Base-by-base conservation (phyloP, 371 early-diverging fungal species). In the Mucor indicus region DNA sequence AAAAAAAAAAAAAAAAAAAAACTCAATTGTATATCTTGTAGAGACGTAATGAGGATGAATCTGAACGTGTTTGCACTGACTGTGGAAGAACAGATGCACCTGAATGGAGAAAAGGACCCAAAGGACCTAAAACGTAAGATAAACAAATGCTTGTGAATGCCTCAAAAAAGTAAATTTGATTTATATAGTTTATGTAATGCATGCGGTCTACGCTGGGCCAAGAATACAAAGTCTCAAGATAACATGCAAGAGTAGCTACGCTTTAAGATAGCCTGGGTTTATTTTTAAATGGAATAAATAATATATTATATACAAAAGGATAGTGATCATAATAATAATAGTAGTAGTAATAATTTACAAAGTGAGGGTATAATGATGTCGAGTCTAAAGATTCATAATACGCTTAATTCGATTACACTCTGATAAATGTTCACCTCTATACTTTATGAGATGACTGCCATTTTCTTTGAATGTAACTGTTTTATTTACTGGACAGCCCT, bases 81-180 rank as follows among this genome's bases (percentile, higher is more conserved):
- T 93, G 93, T 73, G 78, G 79, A 23, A 85, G 85, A 12, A 86
- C 85, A 0, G 80, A 83, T 38, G 86, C 91, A 0, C 90, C 92
- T 2, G 87, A 86, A 45, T 94, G 94, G 93, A 78, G 93, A 44
- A 78, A 80, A 49, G 91, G 91, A 8, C 89, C 89, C 30, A 77
- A 79, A 44, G 90, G 91, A 13, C 81, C 86, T 15, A 79, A 76
- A 52, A 79, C 77, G 78, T 80, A 71, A 75, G 74, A 39, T 16
- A 13, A 10, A 6, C 1, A 13, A 0, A 23, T 25, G 19, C 11
- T 11, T 4, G n/a, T n/a, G n/a, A n/a, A n/a, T n/a, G n/a, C n/a
- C n/a, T n/a, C n/a, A n/a, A n/a, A n/a, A n/a, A n/a, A n/a, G n/a
- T n/a, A n/a, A n/a, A n/a, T n/a, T n/a, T n/a, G 15, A 23, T 24